Evolutionary conservation across 352 stramenopile species (phyloP).

Genomic region (Pythium scleroteichum): DNA sequence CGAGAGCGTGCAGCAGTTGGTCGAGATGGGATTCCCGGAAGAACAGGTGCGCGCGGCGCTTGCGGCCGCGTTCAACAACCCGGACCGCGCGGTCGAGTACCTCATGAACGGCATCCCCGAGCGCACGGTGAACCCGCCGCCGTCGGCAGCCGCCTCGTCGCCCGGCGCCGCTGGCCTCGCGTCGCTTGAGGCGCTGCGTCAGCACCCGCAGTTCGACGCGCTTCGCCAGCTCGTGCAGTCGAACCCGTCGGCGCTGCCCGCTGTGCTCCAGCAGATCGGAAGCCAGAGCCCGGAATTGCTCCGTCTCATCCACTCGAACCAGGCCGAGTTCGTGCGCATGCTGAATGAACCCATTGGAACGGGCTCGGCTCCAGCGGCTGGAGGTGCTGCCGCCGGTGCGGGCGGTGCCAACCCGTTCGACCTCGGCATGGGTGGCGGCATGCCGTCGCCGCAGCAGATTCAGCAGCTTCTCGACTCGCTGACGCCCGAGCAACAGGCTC

Average conservation of each 20-base stretch:
- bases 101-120: conserved; percentile 88
- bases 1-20: conserved; percentile 69
- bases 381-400: conserved; percentile 18
- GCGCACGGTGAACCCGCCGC: conserved; percentile 33
- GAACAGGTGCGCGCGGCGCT: conserved; percentile 80
- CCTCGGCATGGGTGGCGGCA: conserved; percentile 46
- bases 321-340: conserved; percentile 86
- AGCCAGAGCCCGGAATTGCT: conserved; percentile 81
- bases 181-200: conserved; percentile 76
- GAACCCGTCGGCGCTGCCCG: conserved; percentile 76
- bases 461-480: conserved; percentile 82
- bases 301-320: conserved; percentile 84
- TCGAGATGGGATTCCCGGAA: conserved; percentile 88
- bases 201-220: conserved; percentile 84
- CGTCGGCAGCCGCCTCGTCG: conserved; percentile 28
- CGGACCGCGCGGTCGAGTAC: conserved; percentile 86
- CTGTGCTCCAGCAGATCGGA: conserved; percentile 86
- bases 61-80: conserved; percentile 86
- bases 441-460: conserved; percentile 83
- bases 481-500: conserved; percentile 69
- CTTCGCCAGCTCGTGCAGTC: conserved; percentile 82
- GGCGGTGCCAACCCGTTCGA: conserved; percentile 51
- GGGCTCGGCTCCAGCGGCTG: conserved; percentile 33
- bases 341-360: conserved; percentile 85
- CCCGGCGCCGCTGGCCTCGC: conserved; percentile 20